Base-by-base conservation (phyloP, 148 eudicot genomes). In the Fagopyrum esculentum region DNA sequence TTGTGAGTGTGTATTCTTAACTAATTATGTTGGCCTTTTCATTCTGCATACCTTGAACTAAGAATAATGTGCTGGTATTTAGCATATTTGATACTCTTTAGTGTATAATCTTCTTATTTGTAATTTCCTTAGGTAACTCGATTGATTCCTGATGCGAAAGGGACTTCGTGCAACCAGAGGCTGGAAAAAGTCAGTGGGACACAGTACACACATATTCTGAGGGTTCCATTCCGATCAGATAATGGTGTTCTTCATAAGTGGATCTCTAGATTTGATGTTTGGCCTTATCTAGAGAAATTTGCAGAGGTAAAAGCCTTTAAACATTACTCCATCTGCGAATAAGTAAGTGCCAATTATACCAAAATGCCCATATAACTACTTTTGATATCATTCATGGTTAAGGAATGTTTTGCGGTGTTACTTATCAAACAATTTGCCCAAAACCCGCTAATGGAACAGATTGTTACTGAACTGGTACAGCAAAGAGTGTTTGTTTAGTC, bases 261-360 rank as follows among this genome's bases (percentile, higher is more conserved):
- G 99, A 87, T 96, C 52, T 96, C 99, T 79, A 88, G 99, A 78
- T 96, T 96, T 75, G 99, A 96, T 80, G 87, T 96, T 10, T 96
- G 99, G 99, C 99, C 99, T 52, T 96, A 90, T 81, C 83, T 96
- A 74, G 99, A 96, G 83, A 87, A 71, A 16, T 92, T 86, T 84
- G 77, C 98, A 13, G 91, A 92, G 98, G 98, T 92, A 86, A 82
- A 35, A 35, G 12, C 35, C 73, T 11, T 19, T 29, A 71, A 10
- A 26, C 26, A 9, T 70, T 15, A 11, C n/a, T 12, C n/a, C 59
- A 79, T 43, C 17, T 49, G 6, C 63, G 11, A 35, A 35, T 35
- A 35, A 35, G 40, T 35, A 35, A 35, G 40, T 1, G 2, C 40
- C 40, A 35, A 2, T 35, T 35, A 35, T 35, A 35, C 40, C 40